A percentile compares a stretch with the other conserved stretches of the same genome.
phyloP scores from a whole-genome alignment of 345 rosid species.

The Eucalyptus globulus region DNA sequence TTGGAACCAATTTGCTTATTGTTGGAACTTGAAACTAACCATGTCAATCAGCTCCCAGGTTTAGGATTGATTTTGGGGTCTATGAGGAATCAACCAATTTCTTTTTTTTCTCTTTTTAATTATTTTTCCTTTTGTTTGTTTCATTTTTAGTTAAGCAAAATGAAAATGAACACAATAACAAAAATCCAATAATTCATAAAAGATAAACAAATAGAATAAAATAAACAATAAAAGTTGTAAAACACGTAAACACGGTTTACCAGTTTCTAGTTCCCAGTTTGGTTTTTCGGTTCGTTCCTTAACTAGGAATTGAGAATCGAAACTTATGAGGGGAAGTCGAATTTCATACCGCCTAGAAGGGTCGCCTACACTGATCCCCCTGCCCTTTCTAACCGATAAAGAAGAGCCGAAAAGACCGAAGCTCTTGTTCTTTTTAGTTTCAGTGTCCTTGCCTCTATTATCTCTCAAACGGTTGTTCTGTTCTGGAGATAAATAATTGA shows the following conservation, averaged over 20 bases:
- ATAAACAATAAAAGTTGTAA: too few species aligned
- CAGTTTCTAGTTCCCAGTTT: rapidly evolving
- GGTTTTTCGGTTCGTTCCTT: too few species aligned
- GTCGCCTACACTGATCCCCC: not conserved
- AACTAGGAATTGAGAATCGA: not conserved
- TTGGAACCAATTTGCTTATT: not conserved
- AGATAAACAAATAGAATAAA: too few species aligned
- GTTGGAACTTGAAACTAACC: too few species aligned
- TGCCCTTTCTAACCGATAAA: not conserved
- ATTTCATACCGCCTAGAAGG: not conserved
- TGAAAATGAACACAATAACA: too few species aligned
- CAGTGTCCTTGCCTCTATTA: not conserved
- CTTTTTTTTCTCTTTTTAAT: too few species aligned
- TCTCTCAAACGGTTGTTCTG: not conserved
- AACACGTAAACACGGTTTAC: too few species aligned
- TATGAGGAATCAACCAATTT: too few species aligned
- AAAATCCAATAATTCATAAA: too few species aligned
- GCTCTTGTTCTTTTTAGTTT: not conserved
- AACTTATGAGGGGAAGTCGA: not conserved
- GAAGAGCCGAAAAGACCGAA: not conserved
- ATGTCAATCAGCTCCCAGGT: not conserved
- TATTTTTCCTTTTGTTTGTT: too few species aligned
- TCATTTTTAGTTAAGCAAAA: too few species aligned
- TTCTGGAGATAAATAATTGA: not conserved
- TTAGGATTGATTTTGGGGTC: too few species aligned